Base-by-base conservation (phyloP, 257 asterid genomes). In the Solanum medicagineum region DNA sequence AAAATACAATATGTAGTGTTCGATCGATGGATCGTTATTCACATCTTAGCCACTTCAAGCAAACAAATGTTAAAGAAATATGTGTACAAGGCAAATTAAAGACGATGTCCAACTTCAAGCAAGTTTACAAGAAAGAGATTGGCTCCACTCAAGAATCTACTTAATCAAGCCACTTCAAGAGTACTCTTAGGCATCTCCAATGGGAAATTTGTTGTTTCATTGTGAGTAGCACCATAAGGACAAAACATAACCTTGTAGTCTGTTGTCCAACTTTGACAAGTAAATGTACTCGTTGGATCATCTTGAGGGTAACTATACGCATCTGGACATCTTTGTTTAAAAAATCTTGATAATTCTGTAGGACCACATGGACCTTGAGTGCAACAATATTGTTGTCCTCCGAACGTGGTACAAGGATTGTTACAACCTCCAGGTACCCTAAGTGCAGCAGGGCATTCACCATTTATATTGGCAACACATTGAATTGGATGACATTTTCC, bases 281-380 rank as follows among this genome's bases (percentile, higher is more conserved):
- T 85, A 45, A 85, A 84, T 3, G 81, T 80, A 57, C 89, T 88
- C 0, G 91, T 86, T 2, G 13, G 69, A 70, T 90, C 92, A 83
- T 89, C 89, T n/a, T 87, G 86, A 15, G 88, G 91, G 55, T 89
- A 89, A 68, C 88, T 89, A 32, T 85, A 91, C 1, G 96, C 93
- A 88, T 90, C 90, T 0, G 88, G 90, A 59, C 93, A 93, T 88
- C 92, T 88, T 9, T 77, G 10, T 88, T 93, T 90, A 49, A 93
- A 93, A 8, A 86, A 91, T 53, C 88, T 89, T 0, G 96, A 91
- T 0, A 32, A 47, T 0, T 51, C n/a, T 0, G 93, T 91, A 0
- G 96, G 86, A n/a, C 84, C 80, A 20, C 94, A 93, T 0, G 17
- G 53, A 10, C 92, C 91, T 0, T 86, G 26, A 0, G 69, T 88